Evolutionary conservation across 208 protist genomes (phyloP).

Genomic region (Leptomonas pyrrhocoris): DNA sequence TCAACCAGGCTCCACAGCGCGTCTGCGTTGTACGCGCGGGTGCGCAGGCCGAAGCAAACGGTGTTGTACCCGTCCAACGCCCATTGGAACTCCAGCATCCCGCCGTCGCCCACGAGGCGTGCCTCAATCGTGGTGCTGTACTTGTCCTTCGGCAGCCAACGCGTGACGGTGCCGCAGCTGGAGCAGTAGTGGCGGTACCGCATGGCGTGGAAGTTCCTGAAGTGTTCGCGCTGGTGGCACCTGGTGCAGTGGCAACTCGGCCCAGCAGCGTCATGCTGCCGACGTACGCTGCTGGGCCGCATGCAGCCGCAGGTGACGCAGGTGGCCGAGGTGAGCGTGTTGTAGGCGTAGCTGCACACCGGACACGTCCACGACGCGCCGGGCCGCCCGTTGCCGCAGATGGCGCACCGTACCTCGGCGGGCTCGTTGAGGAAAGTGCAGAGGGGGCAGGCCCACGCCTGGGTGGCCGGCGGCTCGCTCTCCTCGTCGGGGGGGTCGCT

Average conservation of each 20-base stretch:
- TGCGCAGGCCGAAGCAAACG: constrained; percentile 36
- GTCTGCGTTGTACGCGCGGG: constrained; percentile 50
- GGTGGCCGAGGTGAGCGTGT: constrained; percentile 45
- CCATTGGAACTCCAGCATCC: constrained; percentile 53
- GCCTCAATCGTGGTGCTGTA: constrained; percentile 56
- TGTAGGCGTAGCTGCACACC: constrained; percentile 82
- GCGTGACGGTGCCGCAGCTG: constrained; percentile 47
- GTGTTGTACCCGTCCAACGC: constrained; percentile 45
- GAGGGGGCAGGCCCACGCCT: constrained; percentile 76
- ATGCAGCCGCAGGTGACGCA: constrained; percentile 77
- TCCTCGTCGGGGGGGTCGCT: constrained; percentile 26
- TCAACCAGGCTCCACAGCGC: constrained; percentile 40
- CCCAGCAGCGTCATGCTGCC: constrained; percentile 21
- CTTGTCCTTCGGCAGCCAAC: constrained; percentile 68
- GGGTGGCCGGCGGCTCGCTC: constrained; percentile 13
- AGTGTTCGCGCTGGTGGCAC: constrained; percentile 49
- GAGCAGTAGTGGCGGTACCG: constrained; percentile 50
- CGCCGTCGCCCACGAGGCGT: constrained; percentile 59
- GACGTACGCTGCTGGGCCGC: constrained; percentile 34
- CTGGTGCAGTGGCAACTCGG: constrained; percentile 33
- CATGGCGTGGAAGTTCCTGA: constrained; percentile 53
- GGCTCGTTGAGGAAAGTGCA: constrained; percentile 87
- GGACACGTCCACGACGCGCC: constrained; percentile 76
- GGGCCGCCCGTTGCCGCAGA: constrained; percentile 76
- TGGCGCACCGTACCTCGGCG: constrained; percentile 72